Evolutionary conservation across 257 asterid species (phyloP), one percentile per base, ranked within the genome.

Genomic region (Linderniella brevidens): DNA sequence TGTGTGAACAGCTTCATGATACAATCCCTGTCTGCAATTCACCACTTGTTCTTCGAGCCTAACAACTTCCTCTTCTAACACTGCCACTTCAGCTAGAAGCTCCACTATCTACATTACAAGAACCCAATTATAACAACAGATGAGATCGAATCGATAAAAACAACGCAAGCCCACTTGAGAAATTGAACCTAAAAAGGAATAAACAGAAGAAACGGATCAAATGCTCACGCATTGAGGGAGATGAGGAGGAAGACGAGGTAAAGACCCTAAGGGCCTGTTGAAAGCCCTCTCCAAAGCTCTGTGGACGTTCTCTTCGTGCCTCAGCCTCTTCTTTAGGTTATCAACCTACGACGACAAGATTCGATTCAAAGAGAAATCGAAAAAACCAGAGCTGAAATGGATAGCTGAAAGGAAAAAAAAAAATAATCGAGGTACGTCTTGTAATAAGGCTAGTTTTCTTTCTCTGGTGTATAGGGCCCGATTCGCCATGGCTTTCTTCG

Each of bases 41-140:
- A 74, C 79, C 39, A 73, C 65, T 56, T 71, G 70, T 59, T 79
- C 93, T 61, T 87, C 95, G 8, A 87, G 85, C 49, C 82, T 68
- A 54, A 80, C 86, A 37, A 87, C 95, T 58, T 87, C 95, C 65
- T 87, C 97, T 66, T 87, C 97, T 37, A 87, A 63, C 42, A 87
- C 95, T 37, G 95, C 97, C 65, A 87, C 95, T 70, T 87, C 97
- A 29, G 95, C 97, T 44, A 86, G 81, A 71, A 86, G 93, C 69
- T 86, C 94, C 48, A 82, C 59, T 19, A 81, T 77, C 97, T 86
- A 55, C 62, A 70, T 51, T 19, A 48, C 37, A 48, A 4, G 3
- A 7, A 16, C 54, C 29, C 13, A 36, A 42, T 39, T 4, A 29
- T 20, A 48, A 46, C 25, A 52, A 50, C 12, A 42, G 14, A 59